A percentile compares a stretch with the other conserved stretches of the same genome.
Evolutionary conservation across 169 alveolate species (phyloP).

Genomic region (Plasmodium reichenowi): DNA sequence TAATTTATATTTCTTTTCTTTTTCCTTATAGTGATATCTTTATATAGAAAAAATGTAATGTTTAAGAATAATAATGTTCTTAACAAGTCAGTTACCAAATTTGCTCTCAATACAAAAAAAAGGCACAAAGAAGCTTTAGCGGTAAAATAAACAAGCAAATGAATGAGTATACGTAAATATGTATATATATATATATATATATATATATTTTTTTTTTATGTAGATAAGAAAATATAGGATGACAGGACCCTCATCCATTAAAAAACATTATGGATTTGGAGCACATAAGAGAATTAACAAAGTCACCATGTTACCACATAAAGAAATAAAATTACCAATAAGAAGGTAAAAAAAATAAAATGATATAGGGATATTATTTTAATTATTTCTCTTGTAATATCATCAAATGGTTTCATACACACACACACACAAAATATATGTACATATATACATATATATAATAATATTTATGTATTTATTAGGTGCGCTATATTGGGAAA

Average conservation of each 20-base stretch:
- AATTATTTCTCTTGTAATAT: too few species aligned
- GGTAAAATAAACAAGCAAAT: slow-evolving; percentile 50
- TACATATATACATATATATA: background rate
- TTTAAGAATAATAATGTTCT: slow-evolving; percentile 14
- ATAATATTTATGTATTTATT: background rate
- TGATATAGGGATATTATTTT: too few species aligned
- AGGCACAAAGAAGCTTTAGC: slow-evolving; percentile 86
- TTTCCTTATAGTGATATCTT: slow-evolving; percentile 21
- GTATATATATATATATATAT: background rate
- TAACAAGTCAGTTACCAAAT: slow-evolving; percentile 37
- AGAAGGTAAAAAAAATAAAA: slow-evolving; percentile 79
- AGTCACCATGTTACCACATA: slow-evolving; percentile 84
- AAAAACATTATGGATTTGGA: slow-evolving; percentile 83
- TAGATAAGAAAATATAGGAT: slow-evolving; percentile 86
- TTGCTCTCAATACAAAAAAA: slow-evolving; percentile 80
- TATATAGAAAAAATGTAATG: slow-evolving; percentile 16
- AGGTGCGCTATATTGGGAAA: slow-evolving; percentile 91
- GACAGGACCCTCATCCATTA: slow-evolving; percentile 83
- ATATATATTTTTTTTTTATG: background rate
- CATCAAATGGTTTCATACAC: background rate
- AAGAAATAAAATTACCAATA: slow-evolving; percentile 83
- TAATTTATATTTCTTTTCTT: background rate
- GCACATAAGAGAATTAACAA: slow-evolving; percentile 87
- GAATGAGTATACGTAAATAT: background rate
- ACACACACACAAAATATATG: background rate